phyloP scores from a whole-genome alignment of 2,329 filamentous ascomycete genomes.

The Zasmidium angulare region DNA sequence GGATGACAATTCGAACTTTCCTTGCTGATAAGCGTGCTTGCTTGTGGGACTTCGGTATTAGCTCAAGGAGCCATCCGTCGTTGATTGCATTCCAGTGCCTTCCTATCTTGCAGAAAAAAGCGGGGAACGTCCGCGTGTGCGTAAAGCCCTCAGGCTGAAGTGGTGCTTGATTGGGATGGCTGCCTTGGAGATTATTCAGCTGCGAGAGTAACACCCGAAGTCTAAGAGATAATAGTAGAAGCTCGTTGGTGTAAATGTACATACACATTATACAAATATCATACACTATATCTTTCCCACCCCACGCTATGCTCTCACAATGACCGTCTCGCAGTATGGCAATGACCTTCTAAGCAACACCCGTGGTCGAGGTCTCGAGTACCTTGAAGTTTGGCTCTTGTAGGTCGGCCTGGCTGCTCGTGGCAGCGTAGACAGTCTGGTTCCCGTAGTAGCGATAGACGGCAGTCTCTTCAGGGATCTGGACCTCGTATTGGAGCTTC shows the following conservation, averaged over 20 bases:
- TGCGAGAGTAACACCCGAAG: too few relatives aligned
- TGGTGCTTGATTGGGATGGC: too few relatives aligned
- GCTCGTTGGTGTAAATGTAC: background rate
- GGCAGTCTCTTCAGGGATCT: background rate
- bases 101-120: too few relatives aligned
- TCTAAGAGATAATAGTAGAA: too few relatives aligned
- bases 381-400: slow-evolving; percentile 22
- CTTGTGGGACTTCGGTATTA: too few relatives aligned
- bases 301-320: background rate
- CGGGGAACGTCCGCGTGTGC: too few relatives aligned
- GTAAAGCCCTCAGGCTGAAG: too few relatives aligned
- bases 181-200: too few relatives aligned
- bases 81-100: too few relatives aligned
- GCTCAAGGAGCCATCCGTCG: too few relatives aligned
- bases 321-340: background rate
- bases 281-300: background rate
- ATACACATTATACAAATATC: background rate
- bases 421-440: slow-evolving; percentile 24
- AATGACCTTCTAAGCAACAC: slow-evolving; percentile 10
- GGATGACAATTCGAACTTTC: background rate
- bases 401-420: slow-evolving; percentile 18
- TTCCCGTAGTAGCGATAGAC: slow-evolving; percentile 22
- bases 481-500: slow-evolving; percentile 22
- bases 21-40: too few relatives aligned
- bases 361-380: slow-evolving; percentile 14